These are phyloP conservation scores for Didymella exigua DNA, from an alignment of 2,329 filamentous ascomycete species.

Conservation along the genomic window DNA sequence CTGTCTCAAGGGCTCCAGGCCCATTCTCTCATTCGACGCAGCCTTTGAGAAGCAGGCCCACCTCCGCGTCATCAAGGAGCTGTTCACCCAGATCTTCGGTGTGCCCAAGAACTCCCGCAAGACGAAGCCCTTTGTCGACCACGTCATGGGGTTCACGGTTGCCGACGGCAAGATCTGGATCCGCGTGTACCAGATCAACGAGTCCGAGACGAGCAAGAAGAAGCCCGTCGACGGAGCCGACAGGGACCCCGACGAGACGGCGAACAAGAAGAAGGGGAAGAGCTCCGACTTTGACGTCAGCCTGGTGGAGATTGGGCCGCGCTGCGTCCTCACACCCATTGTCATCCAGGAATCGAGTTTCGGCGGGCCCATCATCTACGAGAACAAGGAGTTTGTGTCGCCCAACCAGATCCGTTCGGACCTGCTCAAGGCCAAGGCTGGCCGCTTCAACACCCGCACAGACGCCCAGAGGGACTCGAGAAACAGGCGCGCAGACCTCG, in stretches of 20 bases:
- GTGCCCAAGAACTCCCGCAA: conserved; percentile 88
- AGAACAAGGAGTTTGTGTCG: conserved; percentile 96
- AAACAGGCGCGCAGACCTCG: conserved; percentile 76
- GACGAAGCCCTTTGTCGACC: conserved; percentile 94
- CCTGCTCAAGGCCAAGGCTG: conserved; percentile 74
- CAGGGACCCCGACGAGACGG: conserved; percentile 37
- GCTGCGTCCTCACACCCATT: conserved; percentile 91
- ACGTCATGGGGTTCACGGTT: conserved; percentile 89
- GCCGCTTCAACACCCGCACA: conserved; percentile 75
- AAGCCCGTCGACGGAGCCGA: conserved; percentile 50
- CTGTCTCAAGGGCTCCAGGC: conserved; percentile 89
- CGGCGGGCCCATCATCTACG: conserved; percentile 94
- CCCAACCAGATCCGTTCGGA: conserved; percentile 93
- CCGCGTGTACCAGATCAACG: conserved; percentile 89
- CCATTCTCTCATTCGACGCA: conserved; percentile 88
- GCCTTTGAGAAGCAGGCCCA: conserved; percentile 83
- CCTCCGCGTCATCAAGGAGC: conserved; percentile 82
- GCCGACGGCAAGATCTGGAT: conserved; percentile 97
- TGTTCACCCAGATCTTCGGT: conserved; percentile 88
- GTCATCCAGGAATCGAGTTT: conserved; percentile 95
- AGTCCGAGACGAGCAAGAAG: conserved; percentile 69
- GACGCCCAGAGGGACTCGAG: conserved; percentile 75
- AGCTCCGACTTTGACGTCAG: conserved; percentile 73
- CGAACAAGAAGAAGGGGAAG: conserved; percentile 54
- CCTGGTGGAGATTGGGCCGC: conserved; percentile 90